Base-by-base conservation (phyloP, 1,139 yeast genomes). In the Pichia sp. region DNA sequence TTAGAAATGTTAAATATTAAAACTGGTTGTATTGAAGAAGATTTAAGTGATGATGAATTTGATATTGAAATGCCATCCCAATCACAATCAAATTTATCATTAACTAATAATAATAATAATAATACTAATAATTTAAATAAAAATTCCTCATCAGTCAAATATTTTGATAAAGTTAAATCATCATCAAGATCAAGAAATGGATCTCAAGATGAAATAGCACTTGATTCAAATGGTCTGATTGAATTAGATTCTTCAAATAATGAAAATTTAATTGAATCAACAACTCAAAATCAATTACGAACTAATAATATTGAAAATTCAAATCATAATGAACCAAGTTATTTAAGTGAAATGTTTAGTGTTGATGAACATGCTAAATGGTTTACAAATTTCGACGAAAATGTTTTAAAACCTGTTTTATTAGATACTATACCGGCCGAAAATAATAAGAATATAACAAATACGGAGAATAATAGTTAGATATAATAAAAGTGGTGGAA, bases 341-440 rank as follows among this genome's bases (percentile, higher is more conserved):
- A 43, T 22, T 29, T 47, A 12, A 36, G 39, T 41, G 59, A 49
- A 35, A 58, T 74, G 23, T 60, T 76, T 35, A 74, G 77, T 51
- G 79, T 86, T 6, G 94, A 84, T 55, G 87, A 82, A 50, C 87
- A 82, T 50, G 85, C 94, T 11, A 80, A 79, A 58, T 92, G 99
- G 97, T 92, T 92, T 64, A 82, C 87, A 26, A 83, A 80, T 56
- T 87, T 92, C 62, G 99, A 92, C 62, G 96, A 92, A 56, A 86
- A 87, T 60, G 94, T 92, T n/a, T 73, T 92, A 55, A 94, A 92
- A 63, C 99, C 99, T 0, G 97, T 92, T 0, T 73, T 92, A 48
- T 73, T 92, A 51, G 98, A 92, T 57, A 72, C 67, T 37, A 37
- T 56, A 28, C 63, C 62, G 3, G 7, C 35, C 4, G 39, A 43